Base-by-base conservation (phyloP, 2,329 filamentous ascomycete species). In the Microthyrium microscopicum region DNA sequence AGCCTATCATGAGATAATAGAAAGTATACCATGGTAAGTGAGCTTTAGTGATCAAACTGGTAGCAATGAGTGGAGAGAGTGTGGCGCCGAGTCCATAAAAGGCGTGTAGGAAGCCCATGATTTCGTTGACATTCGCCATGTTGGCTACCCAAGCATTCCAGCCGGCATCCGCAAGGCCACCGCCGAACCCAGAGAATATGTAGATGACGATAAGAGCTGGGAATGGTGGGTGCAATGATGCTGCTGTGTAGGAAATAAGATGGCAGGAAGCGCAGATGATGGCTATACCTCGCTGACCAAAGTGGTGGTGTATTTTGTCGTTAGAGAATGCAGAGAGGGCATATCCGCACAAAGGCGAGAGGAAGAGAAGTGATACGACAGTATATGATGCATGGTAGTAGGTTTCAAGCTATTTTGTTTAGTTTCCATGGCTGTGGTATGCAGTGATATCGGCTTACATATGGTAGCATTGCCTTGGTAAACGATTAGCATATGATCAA, bases 81-180 rank as follows among this genome's bases (percentile, higher is more conserved):
- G 76, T 74, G 1, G 73, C 80, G 1, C 80, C 80, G 0, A 80
- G 46, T 1, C 77, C 77, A 46, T 83, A 87, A 24, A 69, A 68
- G 1, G 69, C 76, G 48, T 84, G 78, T 18, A 85, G 53, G 38
- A 83, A 62, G 1, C 80, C 79, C 1, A 83, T 64, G 2, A 87
- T 57, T 47, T 84, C 73, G 47, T 85, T 84, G 5, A 77, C 68
- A 37, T 71, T 68, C 9, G 69, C 63, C 73, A 87, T 79, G 44
- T 74, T 77, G 8, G 80, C 80, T 15, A 73, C 62, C 65, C 66
- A 72, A 0, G 67, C 66, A 44, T 68, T 70, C 60, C 67, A 73
- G 5, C 62, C 69, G 0, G 67, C 66, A 42, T 73, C 76, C 34
- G 70, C 63, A 6, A 83, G 54, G 3, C 79, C 79, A 47, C 77